These are phyloP conservation scores for Rubroboletus pulcherrimus DNA, from an alignment of 768 basidiomycete species.

Conservation along the genomic window DNA sequence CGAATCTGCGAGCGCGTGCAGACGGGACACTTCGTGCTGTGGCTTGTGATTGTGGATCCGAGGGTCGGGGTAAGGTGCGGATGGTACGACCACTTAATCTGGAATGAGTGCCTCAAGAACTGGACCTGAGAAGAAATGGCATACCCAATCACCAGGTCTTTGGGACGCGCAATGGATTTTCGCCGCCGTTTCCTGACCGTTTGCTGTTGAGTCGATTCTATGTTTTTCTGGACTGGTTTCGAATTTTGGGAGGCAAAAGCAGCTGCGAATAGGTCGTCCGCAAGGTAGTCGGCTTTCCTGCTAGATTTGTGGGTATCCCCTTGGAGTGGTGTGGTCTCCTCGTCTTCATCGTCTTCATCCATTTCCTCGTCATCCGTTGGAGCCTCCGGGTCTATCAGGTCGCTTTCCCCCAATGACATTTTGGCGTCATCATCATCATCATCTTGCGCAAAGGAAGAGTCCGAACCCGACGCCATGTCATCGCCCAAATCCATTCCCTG, in stretches of 20 bases:
- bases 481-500: slow-evolving; percentile 9
- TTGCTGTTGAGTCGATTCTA: slow-evolving; percentile 24
- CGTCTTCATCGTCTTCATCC: slow-evolving; percentile 11
- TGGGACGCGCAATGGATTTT: slow-evolving; percentile 35
- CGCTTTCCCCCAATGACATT: slow-evolving; percentile 10
- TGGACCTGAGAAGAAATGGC: background rate
- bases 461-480: slow-evolving; percentile 13
- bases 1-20: slow-evolving; percentile 46
- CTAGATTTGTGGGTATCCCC: slow-evolving; percentile 10
- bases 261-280: slow-evolving; percentile 60
- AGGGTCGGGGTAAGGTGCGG: slow-evolving; percentile 40
- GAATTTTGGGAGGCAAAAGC: slow-evolving; percentile 43
- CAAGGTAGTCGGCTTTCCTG: slow-evolving; percentile 51
- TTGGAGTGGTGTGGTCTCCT: background rate
- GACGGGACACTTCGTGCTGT: slow-evolving; percentile 47
- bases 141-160: slow-evolving; percentile 58
- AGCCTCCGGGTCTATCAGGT: slow-evolving; percentile 10
- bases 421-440: slow-evolving; percentile 13
- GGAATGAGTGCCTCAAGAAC: slow-evolving; percentile 1
- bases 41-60: slow-evolving; percentile 28
- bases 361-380: slow-evolving; percentile 20
- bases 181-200: slow-evolving; percentile 25
- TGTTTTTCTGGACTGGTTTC: slow-evolving; percentile 11
- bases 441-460: slow-evolving; percentile 9
- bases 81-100: slow-evolving; percentile 49